phyloP scores from a whole-genome alignment of 306 rosid genomes.

The Astragalus glycyphyllos region DNA sequence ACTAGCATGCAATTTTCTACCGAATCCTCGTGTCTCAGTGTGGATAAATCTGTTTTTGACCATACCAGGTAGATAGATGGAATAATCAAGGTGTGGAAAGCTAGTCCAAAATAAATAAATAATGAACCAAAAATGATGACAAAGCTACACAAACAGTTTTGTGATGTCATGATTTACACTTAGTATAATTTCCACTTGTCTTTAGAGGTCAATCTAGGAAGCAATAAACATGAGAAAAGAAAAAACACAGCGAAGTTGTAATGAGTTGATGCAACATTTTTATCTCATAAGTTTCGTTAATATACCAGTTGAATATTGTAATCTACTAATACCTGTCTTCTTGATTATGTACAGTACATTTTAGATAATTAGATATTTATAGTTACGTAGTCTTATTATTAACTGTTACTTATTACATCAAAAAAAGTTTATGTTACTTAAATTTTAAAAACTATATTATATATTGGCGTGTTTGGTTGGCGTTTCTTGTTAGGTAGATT shows the following conservation, averaged over 20 bases:
- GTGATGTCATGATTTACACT: conserved; percentile 33
- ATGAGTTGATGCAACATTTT: no score
- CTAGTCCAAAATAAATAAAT: conserved; percentile 2
- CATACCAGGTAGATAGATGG: neutral
- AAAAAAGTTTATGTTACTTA: no score
- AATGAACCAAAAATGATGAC: conserved; percentile 13
- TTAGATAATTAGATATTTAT: no score
- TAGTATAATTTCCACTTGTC: conserved; percentile 34
- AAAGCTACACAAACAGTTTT: conserved; percentile 35
- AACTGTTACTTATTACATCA: no score
- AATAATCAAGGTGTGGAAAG: conserved; percentile 15
- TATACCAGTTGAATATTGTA: no score
- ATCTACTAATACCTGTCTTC: no score
- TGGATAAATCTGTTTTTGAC: neutral
- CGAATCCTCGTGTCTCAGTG: neutral
- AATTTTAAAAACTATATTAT: no score
- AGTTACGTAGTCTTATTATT: no score
- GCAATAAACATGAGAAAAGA: neutral
- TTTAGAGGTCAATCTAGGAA: conserved; percentile 13
- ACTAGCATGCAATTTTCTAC: conserved; percentile 13
- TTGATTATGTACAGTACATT: no score
- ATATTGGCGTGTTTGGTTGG: no score
- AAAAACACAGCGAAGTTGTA: neutral
- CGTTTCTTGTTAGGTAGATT: no score
- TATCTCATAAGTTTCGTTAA: no score